phyloP scores from a whole-genome alignment of 805 yeast species.

The Kodamaea neixiangensis region DNA sequence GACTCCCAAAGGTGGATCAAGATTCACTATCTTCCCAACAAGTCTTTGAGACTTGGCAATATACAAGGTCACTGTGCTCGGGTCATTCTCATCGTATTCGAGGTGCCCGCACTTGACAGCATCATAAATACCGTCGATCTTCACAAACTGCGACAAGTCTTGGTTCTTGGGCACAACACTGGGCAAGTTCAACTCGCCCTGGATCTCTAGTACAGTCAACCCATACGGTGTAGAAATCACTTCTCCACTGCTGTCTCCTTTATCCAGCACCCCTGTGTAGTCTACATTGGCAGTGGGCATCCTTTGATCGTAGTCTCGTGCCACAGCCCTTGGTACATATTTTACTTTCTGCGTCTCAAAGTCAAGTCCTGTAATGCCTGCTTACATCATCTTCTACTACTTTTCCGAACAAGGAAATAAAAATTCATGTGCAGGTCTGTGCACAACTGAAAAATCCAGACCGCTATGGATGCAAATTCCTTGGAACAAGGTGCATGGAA shows the following conservation, averaged over 20 bases:
- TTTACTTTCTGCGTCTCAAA: no score
- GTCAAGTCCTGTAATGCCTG: neutral
- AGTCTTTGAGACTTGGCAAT: slow-evolving; percentile 73
- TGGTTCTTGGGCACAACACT: slow-evolving; percentile 32
- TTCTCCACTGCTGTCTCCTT: slow-evolving; percentile 4
- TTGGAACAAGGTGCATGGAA: neutral
- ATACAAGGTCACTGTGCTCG: slow-evolving; percentile 52
- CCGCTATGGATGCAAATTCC: no score
- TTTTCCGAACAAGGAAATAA: neutral
- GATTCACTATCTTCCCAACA: slow-evolving; percentile 56
- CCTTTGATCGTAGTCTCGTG: neutral
- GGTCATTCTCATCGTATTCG: slow-evolving; percentile 43
- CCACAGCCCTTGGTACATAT: no score
- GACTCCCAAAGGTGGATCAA: slow-evolving; percentile 68
- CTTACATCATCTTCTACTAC: neutral
- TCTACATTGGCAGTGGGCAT: slow-evolving; percentile 18
- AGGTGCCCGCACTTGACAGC: slow-evolving; percentile 56
- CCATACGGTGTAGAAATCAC: slow-evolving; percentile 58
- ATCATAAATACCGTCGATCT: slow-evolving; percentile 35
- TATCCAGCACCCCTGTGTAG: slow-evolving; percentile 8
- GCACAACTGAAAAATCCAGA: no score
- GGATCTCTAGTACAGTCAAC: slow-evolving; percentile 64
- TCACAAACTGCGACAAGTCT: slow-evolving; percentile 34
- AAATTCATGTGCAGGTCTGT: neutral
- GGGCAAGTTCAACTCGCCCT: slow-evolving; percentile 64